phyloP scores from a whole-genome alignment of 2,329 filamentous ascomycete genomes.

The Colletotrichum falcatum region DNA sequence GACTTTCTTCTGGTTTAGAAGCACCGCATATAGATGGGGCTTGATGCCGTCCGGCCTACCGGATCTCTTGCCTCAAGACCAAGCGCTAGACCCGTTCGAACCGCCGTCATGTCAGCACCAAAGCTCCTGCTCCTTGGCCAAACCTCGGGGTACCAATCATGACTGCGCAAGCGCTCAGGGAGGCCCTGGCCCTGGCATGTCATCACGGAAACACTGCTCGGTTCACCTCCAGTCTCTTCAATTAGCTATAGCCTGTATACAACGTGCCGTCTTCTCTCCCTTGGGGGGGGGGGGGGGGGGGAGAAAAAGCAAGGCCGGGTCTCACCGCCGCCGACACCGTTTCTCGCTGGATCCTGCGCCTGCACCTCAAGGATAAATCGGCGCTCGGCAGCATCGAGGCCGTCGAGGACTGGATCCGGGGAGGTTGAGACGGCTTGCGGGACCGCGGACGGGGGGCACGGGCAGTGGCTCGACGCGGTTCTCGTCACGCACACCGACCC shows the following conservation, averaged over 20 bases:
- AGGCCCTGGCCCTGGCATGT: too few species aligned
- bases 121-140: not conserved
- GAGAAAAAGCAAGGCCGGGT: constrained; percentile 42
- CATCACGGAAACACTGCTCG: too few species aligned
- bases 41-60: not conserved
- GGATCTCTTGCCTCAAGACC: not conserved
- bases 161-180: too few species aligned
- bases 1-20: too few species aligned
- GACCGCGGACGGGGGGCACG: not conserved
- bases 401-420: not conserved
- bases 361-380: not conserved
- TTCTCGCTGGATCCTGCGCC: constrained; percentile 1
- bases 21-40: not conserved
- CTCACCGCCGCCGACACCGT: not conserved
- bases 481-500: constrained; percentile 21
- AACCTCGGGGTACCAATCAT: too few species aligned
- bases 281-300: constrained; percentile 33
- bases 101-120: not conserved
- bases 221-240: too few species aligned
- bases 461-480: constrained; percentile 24
- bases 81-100: not conserved
- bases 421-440: not conserved
- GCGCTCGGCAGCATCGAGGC: not conserved
- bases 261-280: not conserved
- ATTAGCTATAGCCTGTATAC: too few species aligned